These are phyloP conservation scores for Exsudoporus frostii DNA, from an alignment of 768 basidiomycete species.

Conservation along the genomic window DNA sequence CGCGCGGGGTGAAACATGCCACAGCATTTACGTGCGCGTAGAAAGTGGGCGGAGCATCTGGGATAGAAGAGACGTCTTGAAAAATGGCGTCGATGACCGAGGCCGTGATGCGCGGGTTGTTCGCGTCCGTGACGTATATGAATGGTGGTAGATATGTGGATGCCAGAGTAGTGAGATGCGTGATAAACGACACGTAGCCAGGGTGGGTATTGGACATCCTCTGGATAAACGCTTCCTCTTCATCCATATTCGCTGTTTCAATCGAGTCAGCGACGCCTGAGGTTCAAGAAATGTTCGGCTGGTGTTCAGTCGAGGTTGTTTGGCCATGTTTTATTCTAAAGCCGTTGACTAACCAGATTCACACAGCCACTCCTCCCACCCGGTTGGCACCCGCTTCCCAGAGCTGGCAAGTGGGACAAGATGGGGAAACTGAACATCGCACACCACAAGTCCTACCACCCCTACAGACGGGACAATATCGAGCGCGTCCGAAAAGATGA, in stretches of 20 bases:
- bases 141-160: conserved; percentile 53
- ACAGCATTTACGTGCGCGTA: conserved; percentile 53
- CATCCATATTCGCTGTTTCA: conserved; percentile 13
- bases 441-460: conserved; percentile 89
- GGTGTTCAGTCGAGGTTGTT: not conserved
- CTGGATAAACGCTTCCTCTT: conserved; percentile 7
- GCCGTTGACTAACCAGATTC: conserved; percentile 10
- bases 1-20: conserved; percentile 56
- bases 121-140: conserved; percentile 62
- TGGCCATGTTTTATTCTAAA: conserved; percentile 13
- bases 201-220: conserved; percentile 14
- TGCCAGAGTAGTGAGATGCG: conserved; percentile 30
- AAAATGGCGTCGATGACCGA: conserved; percentile 28
- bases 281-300: not conserved
- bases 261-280: not conserved
- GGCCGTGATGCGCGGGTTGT: conserved; percentile 44
- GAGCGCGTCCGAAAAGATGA: conserved; percentile 79
- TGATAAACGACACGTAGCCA: conserved; percentile 24
- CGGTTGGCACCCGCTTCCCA: not conserved
- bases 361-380: not conserved
- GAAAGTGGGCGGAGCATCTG: conserved; percentile 26
- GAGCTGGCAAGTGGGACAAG: no score
- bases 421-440: conserved; percentile 65
- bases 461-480: conserved; percentile 81
- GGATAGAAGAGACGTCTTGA: conserved; percentile 11